These are phyloP conservation scores for Colletotrichum chlorophyti DNA, from an alignment of 2,329 filamentous ascomycete genomes.

Conservation along the genomic window DNA sequence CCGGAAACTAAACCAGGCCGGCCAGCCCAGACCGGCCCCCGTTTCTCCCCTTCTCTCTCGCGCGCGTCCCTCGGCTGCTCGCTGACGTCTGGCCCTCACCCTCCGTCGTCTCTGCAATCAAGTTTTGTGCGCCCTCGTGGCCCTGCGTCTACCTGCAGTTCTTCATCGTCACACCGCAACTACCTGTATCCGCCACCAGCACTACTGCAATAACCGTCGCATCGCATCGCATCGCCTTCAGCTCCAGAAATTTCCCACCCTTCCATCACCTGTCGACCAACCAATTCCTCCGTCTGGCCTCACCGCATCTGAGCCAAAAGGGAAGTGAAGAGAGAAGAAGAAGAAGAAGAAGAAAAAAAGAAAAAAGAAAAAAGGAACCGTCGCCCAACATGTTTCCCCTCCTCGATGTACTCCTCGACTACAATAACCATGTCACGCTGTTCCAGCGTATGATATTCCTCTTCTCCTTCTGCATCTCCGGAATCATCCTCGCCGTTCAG, in stretches of 20 bases:
- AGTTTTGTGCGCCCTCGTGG: not conserved
- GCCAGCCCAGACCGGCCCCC: too few species aligned
- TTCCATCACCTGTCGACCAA: not conserved
- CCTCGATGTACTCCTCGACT: slow-evolving; percentile 20
- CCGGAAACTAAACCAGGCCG: too few species aligned
- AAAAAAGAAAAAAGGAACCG: not conserved
- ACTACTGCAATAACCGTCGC: slow-evolving; percentile 15
- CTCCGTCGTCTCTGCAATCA: too few species aligned
- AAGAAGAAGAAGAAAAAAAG: not conserved
- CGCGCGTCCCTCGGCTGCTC: too few species aligned
- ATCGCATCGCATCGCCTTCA: too few species aligned
- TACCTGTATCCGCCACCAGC: slow-evolving; percentile 1
- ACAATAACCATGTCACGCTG: slow-evolving; percentile 22
- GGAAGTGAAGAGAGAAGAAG: not conserved
- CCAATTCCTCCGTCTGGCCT: not conserved
- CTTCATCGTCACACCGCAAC: slow-evolving; percentile 14
- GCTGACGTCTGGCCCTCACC: too few species aligned
- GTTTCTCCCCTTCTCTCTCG: too few species aligned
- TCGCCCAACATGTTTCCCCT: slow-evolving; percentile 14
- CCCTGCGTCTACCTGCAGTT: slow-evolving; percentile 7
- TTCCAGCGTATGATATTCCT: slow-evolving; percentile 32
- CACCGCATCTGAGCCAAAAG: not conserved
- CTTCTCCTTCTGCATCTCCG: slow-evolving; percentile 30
- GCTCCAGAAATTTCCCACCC: not conserved
- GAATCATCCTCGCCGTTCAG: slow-evolving; percentile 32